Conservation (phyloP, 768 basidiomycete genomes). For the Mrakia gelida region DNA sequence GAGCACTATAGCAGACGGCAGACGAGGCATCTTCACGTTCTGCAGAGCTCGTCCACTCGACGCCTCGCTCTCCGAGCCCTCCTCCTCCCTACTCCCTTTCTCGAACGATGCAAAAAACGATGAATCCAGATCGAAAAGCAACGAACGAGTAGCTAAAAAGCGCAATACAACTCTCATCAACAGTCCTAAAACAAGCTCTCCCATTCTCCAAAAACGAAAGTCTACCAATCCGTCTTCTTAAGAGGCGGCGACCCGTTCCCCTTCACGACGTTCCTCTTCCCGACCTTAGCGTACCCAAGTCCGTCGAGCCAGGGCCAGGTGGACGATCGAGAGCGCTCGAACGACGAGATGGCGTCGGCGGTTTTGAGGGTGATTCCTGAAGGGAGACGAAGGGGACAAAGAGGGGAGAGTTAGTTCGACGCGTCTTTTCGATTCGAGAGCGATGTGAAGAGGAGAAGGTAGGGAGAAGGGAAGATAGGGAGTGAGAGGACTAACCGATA, state of each 20-base stretch:
- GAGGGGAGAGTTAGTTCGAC: constrained; percentile 8
- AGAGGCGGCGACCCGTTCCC: not conserved
- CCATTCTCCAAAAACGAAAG: not conserved
- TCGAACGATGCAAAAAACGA: not conserved
- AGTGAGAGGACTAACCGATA: constrained; percentile 56
- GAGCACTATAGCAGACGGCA: too few species aligned
- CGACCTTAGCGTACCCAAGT: constrained; percentile 73
- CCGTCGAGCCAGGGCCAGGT: constrained; percentile 97
- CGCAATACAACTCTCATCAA: not conserved
- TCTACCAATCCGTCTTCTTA: constrained; percentile 16
- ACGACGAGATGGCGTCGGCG: constrained; percentile 63
- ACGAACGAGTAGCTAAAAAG: not conserved
- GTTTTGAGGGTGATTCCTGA: constrained; percentile 70
- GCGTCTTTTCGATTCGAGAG: not conserved
- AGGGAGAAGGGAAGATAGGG: not conserved
- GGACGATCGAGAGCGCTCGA: constrained; percentile 72
- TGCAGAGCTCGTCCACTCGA: too few species aligned
- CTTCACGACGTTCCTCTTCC: constrained; percentile 40
- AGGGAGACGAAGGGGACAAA: not conserved
- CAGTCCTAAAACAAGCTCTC: not conserved
- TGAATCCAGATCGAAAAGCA: not conserved
- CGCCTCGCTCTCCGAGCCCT: too few species aligned
- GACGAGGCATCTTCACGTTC: too few species aligned
- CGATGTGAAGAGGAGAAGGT: not conserved
- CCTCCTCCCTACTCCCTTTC: not conserved